Conservation (phyloP, 2,329 filamentous ascomycete species). For the Falciphora oryzae region DNA sequence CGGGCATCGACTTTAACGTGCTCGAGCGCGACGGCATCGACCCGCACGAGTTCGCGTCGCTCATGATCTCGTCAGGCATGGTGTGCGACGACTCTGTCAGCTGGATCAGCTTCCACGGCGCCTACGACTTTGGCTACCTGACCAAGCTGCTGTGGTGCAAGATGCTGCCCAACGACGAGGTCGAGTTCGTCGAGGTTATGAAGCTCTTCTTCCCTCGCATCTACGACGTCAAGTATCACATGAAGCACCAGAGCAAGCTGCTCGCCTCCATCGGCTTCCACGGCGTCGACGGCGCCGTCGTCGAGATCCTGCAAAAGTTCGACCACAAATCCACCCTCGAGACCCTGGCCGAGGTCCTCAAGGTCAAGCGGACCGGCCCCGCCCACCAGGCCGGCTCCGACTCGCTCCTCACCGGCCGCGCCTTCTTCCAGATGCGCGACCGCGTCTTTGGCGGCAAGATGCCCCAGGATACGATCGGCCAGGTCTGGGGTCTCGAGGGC, state of each 20-base stretch:
- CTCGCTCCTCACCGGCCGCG: conserved; percentile 84
- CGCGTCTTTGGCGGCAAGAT: conserved; percentile 82
- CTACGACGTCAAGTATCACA: conserved; percentile 95
- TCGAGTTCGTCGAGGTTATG: conserved; percentile 82
- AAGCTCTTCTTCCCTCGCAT: conserved; percentile 89
- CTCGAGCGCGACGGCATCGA: conserved; percentile 88
- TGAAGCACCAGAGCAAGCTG: conserved; percentile 56
- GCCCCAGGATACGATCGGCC: conserved; percentile 75
- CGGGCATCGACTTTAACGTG: conserved; percentile 84
- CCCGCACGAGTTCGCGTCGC: conserved; percentile 77
- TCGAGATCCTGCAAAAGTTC: conserved; percentile 74
- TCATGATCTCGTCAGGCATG: conserved; percentile 87
- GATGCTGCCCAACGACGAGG: conserved; percentile 80
- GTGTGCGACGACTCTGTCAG: conserved; percentile 82
- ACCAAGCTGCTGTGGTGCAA: conserved; percentile 87
- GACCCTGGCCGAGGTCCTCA: conserved; percentile 88
- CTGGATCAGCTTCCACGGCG: conserved; percentile 97
- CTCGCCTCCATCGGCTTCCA: conserved; percentile 59
- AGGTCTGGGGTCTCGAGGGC: conserved; percentile 88
- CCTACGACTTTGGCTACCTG: conserved; percentile 96
- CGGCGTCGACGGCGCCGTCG: conserved; percentile 56
- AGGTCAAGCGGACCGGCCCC: conserved; percentile 79
- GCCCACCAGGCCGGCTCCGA: conserved; percentile 93
- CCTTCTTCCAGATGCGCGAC: conserved; percentile 90
- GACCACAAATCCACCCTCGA: conserved; percentile 89